phyloP scores from a whole-genome alignment of 345 rosid species.

The Euphorbia pulcherrima region DNA sequence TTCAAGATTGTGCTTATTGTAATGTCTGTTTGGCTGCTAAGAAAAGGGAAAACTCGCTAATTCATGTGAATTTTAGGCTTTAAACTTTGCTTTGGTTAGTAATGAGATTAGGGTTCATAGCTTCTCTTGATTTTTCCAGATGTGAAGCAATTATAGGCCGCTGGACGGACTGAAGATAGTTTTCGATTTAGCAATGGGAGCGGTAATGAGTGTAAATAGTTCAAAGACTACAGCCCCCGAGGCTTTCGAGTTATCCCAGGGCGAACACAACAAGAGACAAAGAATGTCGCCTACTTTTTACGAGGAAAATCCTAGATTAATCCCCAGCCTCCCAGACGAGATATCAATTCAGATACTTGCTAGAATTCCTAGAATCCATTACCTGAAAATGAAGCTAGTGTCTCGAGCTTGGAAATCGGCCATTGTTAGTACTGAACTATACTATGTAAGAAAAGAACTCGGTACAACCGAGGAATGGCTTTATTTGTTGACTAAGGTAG shows the following conservation, averaged over 20 bases:
- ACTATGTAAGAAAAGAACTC: constrained; percentile 62
- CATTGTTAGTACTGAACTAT: constrained; percentile 49
- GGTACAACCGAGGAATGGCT: constrained; percentile 84
- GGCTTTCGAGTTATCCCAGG: constrained; percentile 21
- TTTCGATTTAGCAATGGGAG: constrained; percentile 35
- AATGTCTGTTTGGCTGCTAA: background rate
- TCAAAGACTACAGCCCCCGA: constrained; percentile 27
- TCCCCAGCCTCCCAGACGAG: constrained; percentile 85
- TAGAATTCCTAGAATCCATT: constrained; percentile 64
- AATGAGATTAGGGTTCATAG: background rate
- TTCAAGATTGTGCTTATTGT: background rate
- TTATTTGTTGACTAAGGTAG: constrained; percentile 66
- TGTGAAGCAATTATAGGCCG: background rate
- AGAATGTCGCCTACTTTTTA: constrained; percentile 20
- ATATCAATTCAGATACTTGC: constrained; percentile 80
- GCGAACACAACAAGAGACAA: constrained; percentile 46
- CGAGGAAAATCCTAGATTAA: constrained; percentile 52
- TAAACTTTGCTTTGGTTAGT: background rate
- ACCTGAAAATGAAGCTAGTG: constrained; percentile 52
- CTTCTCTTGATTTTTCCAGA: background rate
- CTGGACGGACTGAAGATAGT: background rate
- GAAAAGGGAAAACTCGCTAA: background rate
- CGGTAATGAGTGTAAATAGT: constrained; percentile 44
- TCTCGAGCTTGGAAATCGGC: constrained; percentile 67
- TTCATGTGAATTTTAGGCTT: background rate